Evolutionary conservation across 2,329 filamentous ascomycete genomes (phyloP).

Genomic region (Diplodia corticola): DNA sequence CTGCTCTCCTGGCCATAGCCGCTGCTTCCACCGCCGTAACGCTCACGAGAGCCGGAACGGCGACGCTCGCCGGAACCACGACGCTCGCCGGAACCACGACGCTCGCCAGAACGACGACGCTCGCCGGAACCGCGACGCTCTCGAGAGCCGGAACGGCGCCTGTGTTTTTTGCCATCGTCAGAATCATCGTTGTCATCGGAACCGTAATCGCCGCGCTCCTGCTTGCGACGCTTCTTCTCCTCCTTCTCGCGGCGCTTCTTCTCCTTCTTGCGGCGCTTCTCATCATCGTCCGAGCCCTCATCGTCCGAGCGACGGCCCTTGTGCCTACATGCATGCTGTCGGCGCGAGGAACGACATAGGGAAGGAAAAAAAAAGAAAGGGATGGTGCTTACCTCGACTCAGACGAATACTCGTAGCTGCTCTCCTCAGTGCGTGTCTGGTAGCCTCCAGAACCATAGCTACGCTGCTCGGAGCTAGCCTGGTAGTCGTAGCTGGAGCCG

Average conservation of each 20-base stretch:
- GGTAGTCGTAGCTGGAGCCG: constrained; percentile 55
- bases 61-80: not conserved
- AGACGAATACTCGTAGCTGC: constrained; percentile 41
- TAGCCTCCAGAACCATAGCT: constrained; percentile 53
- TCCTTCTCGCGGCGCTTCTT: constrained; percentile 44
- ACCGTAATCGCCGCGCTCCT: constrained; percentile 25
- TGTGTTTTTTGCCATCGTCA: constrained; percentile 8
- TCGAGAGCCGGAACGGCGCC: constrained; percentile 23
- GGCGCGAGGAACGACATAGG: not conserved
- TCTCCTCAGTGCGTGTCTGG: constrained; percentile 59
- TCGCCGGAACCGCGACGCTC: constrained; percentile 20
- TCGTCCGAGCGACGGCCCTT: constrained; percentile 35
- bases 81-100: constrained; percentile 19
- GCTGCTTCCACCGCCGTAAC: not conserved
- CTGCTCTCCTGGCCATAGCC: not conserved
- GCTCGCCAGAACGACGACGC: constrained; percentile 8
- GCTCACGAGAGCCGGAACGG: not conserved
- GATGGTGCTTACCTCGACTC: constrained; percentile 41
- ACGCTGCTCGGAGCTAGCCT: constrained; percentile 59
- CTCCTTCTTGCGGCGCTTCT: constrained; percentile 35
- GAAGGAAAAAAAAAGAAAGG: not conserved
- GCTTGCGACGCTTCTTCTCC: constrained; percentile 44
- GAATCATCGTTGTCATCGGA: not conserved
- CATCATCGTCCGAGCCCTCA: constrained; percentile 32
- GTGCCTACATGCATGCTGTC: constrained; percentile 28